Conservation (phyloP, 257 asterid genomes). For the Rubia yunnanensis region DNA sequence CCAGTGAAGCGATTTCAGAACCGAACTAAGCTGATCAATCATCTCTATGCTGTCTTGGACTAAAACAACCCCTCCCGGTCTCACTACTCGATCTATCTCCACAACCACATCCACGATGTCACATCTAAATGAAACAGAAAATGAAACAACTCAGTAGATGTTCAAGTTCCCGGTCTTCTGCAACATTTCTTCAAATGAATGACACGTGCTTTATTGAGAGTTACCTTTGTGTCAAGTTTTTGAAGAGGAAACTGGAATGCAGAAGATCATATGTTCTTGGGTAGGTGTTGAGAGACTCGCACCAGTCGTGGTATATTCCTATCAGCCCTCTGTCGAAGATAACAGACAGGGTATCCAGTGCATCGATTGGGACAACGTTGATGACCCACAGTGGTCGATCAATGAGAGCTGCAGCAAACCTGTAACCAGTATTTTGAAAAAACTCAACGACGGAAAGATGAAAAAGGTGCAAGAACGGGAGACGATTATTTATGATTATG, state of each 20-base stretch:
- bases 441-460: neutral
- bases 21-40: conserved; percentile 37
- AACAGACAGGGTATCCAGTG: conserved; percentile 58
- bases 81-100: conserved; percentile 75
- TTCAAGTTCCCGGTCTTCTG: too few species aligned
- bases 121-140: conserved; percentile 44
- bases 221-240: conserved; percentile 66
- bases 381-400: conserved; percentile 72
- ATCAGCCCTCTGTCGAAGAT: conserved; percentile 85
- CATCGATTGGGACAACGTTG: conserved; percentile 72
- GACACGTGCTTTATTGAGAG: too few species aligned
- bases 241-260: conserved; percentile 73
- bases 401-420: conserved; percentile 85
- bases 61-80: conserved; percentile 81
- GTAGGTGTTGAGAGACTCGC: conserved; percentile 83
- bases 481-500: neutral
- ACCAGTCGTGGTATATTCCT: conserved; percentile 97
- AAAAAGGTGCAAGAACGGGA: neutral
- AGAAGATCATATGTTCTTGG: conserved; percentile 92
- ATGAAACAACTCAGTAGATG: neutral
- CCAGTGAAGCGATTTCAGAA: conserved; percentile 78
- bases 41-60: conserved; percentile 64
- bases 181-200: too few species aligned
- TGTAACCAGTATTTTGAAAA: conserved; percentile 16
- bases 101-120: conserved; percentile 59